Evolutionary conservation across 2,329 filamentous ascomycete species (phyloP), one percentile per base, ranked within the genome.

Genomic region (Sarocladium kiliense): DNA sequence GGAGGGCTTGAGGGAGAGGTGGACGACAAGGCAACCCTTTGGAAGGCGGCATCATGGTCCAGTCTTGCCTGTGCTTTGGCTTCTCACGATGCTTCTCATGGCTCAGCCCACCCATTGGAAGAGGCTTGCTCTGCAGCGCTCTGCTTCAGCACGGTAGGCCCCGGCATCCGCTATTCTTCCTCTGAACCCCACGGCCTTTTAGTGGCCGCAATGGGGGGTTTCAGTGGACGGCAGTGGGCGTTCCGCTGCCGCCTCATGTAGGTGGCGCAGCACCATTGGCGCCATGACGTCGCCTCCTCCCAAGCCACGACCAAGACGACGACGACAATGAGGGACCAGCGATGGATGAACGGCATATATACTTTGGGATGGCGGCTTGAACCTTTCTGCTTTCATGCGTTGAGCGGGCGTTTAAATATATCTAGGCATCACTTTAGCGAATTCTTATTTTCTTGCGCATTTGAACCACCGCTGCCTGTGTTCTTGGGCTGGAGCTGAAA

Each of bases 261-360:
- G 25, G 47, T 51, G 47, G 47, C 47, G 47, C 47, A 51, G 47
- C 47, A 51, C 4, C 27, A 36, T 36, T 16, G 47, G 47, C 47
- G 47, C n/a, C 47, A 51, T 51, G 47, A 51, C 47, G 47, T 51
- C 30, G 47, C 47, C 47, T 36, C 27, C 47, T 12, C 18, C 44
- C 44, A 14, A 47, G 44, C 44, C 47, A 51, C 47, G 47, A 27
- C 23, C 14, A 30, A 27, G 27, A 34, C n/a, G 47, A 51, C 25
- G 27, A 34, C 44, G 44, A 49, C 26, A 25, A 49, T 23, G 19
- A 49, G 6, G 25, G 19, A 14, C 19, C 4, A 23, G 18, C 6
- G 7, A 18, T 21, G 11, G 36, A 39, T 39, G 7, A 18, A 44
- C 18, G 41, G 16, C 21, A 23, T 44, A 44, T 18, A 44, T 44